Evolutionary conservation across 495 filamentous ascomycete genomes (phyloP).

Genomic region (Penicillium canariense): DNA sequence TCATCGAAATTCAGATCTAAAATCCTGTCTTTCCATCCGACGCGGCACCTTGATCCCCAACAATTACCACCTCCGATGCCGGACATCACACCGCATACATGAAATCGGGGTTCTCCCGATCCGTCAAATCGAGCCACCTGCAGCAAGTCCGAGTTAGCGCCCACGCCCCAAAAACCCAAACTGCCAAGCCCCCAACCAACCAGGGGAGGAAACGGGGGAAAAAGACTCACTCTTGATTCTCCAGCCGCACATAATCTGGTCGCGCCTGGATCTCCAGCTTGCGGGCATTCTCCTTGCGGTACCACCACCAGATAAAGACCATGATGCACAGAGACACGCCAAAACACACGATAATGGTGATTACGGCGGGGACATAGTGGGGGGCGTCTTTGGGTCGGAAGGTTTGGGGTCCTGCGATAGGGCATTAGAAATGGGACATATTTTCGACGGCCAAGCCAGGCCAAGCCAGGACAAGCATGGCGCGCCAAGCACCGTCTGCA

Average conservation of each 20-base stretch:
- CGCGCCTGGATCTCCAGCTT: slow-evolving; percentile 53
- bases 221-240: slow-evolving; percentile 60
- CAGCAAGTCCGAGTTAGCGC: slow-evolving; percentile 6
- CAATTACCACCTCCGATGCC: neutral
- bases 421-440: neutral
- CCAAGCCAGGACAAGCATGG: neutral
- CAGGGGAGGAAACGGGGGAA: neutral
- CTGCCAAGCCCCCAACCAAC: no score
- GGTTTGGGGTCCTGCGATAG: slow-evolving; percentile 48
- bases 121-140: slow-evolving; percentile 57
- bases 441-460: neutral
- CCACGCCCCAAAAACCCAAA: neutral
- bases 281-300: slow-evolving; percentile 55
- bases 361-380: slow-evolving; percentile 64
- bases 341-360: slow-evolving; percentile 66
- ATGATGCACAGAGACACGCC: slow-evolving; percentile 54
- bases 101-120: slow-evolving; percentile 45
- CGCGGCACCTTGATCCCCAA: no score
- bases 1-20: no score
- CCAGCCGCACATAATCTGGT: slow-evolving; percentile 60
- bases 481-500: neutral
- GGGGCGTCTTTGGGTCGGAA: slow-evolving; percentile 58
- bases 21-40: no score
- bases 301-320: slow-evolving; percentile 63
- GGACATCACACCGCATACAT: slow-evolving; percentile 31